phyloP scores from a whole-genome alignment of 805 yeast species.

The Sugiyamaella valdiviana region DNA sequence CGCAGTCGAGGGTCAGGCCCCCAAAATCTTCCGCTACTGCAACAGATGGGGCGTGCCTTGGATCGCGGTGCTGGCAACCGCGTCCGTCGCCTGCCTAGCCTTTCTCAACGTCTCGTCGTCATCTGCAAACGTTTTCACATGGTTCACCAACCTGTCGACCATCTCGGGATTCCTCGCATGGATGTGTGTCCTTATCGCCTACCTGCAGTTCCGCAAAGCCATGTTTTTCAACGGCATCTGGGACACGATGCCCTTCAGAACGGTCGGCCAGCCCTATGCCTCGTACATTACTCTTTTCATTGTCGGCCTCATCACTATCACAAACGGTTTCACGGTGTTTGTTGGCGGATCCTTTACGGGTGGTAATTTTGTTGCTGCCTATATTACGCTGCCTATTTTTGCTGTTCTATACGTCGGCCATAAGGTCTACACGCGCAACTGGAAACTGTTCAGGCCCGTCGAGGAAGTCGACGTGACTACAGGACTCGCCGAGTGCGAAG shows the following conservation, averaged over 20 bases:
- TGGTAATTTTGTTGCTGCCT: conserved; percentile 63
- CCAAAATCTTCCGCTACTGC: conserved; percentile 55
- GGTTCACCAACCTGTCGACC: conserved; percentile 62
- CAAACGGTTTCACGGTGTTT: conserved; percentile 71
- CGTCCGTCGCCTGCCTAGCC: conserved; percentile 54
- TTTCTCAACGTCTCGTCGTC: conserved; percentile 58
- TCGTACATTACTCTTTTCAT: conserved; percentile 49
- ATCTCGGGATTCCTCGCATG: conserved; percentile 63
- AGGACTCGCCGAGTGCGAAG: conserved; percentile 46
- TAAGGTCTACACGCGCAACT: conserved; percentile 40
- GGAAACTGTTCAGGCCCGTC: conserved; percentile 44
- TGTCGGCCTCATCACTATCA: conserved; percentile 48
- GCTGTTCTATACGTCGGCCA: conserved; percentile 52
- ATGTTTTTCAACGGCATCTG: conserved; percentile 45
- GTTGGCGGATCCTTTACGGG: conserved; percentile 44
- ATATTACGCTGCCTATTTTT: conserved; percentile 57
- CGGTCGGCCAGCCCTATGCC: conserved; percentile 51
- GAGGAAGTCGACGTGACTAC: conserved; percentile 55
- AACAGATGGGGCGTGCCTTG: conserved; percentile 67
- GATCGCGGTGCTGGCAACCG: conserved; percentile 58
- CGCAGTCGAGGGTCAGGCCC: conserved; percentile 58
- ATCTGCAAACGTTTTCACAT: conserved; percentile 49
- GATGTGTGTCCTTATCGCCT: conserved; percentile 49
- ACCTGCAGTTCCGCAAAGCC: conserved; percentile 61
- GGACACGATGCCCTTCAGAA: conserved; percentile 53